Evolutionary conservation across 2,329 filamentous ascomycete genomes (phyloP), one percentile per base, ranked within the genome.

Genomic region (Fulvia fulva): DNA sequence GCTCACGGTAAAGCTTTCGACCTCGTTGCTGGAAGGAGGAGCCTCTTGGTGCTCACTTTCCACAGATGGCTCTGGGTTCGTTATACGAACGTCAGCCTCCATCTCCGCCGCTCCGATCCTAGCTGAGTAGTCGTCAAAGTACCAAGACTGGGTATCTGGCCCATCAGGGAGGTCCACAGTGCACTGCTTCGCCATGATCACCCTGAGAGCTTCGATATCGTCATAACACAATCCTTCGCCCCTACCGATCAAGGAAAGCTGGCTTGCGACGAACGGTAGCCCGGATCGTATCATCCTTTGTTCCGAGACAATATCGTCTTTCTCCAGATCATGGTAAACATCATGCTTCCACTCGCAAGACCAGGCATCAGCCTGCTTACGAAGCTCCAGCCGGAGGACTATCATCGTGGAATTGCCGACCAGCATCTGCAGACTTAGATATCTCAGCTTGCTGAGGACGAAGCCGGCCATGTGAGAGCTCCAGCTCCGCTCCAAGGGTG

Each of bases 171-270:
- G 47, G 9, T 50, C 47, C 23, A 50, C 47, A n/a, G 47, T 50
- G 19, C 47, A 50, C n/a, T 50, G 47, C 12, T 30, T 50, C 11
- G 47, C 47, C 47, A 50, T 50, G 47, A 50, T 50, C 21, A 32
- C 12, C 23, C 47, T 28, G 23, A 50, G 16, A 11, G 23, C 25
- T n/a, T 50, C 47, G 5, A 50, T 19, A 11, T 50, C 47, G 4
- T 50, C 47, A n/a, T 32, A 32, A 12, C 23, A 50, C 1, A 50
- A n/a, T n/a, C 47, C 47, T 16, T 50, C 25, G 25, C 47, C 47
- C 6, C 11, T 11, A 14, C 2, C 25, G 7, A 50, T 3, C 3
- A 50, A 19, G 8, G 47, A 50, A 16, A 50, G 47, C 26, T 16
- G 47, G 26, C 47, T 30, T 32, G 30, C 47, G 11, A 50, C 25